phyloP scores from a whole-genome alignment of 345 rosid genomes.

The Eucalyptus sp. region DNA sequence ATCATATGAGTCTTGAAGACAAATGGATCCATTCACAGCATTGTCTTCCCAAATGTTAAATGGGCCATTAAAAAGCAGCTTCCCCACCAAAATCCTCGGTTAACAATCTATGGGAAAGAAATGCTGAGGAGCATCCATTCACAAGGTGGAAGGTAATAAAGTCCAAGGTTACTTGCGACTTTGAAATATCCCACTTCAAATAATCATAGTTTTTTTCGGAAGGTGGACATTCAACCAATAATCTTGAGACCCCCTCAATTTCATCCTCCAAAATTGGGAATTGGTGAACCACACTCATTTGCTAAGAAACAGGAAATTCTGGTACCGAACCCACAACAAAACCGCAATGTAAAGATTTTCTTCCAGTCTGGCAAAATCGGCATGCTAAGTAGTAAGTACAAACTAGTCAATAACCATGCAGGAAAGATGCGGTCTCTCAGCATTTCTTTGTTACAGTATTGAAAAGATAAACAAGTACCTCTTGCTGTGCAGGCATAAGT shows the following conservation, averaged over 20 bases:
- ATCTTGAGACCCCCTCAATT: neutral
- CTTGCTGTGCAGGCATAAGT: conserved; percentile 69
- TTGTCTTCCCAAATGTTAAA: neutral
- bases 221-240: neutral
- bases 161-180: neutral
- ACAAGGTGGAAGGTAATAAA: neutral
- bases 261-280: neutral
- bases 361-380: neutral
- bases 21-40: neutral
- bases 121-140: neutral
- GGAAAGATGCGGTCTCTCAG: neutral
- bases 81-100: neutral
- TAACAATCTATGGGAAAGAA: neutral
- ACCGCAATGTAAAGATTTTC: neutral
- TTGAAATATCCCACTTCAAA: neutral
- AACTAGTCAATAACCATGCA: neutral
- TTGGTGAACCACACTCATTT: neutral
- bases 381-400: neutral
- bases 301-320: neutral
- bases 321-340: neutral
- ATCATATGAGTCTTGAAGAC: neutral
- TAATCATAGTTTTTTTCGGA: neutral
- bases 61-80: neutral
- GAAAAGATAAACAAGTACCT: conserved; percentile 24
- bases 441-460: neutral